These are phyloP conservation scores for Clonostachys byssicola DNA, from an alignment of 2,329 filamentous ascomycete genomes.

Conservation along the genomic window DNA sequence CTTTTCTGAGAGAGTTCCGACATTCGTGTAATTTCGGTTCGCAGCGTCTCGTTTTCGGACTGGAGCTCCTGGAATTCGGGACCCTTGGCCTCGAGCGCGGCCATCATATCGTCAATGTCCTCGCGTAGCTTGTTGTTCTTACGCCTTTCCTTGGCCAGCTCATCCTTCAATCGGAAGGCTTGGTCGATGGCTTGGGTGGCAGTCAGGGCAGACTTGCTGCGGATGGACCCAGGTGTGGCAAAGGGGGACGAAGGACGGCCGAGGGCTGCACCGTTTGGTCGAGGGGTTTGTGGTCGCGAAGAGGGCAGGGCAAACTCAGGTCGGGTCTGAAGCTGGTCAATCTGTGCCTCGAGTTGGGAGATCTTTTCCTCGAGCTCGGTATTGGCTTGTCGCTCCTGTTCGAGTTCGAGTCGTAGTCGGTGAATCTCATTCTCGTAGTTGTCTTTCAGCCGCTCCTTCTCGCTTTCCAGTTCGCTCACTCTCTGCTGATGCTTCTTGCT, in stretches of 20 bases:
- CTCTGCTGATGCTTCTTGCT: slow-evolving; percentile 68
- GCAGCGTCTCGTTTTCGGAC: slow-evolving; percentile 74
- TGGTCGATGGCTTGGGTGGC: slow-evolving; percentile 62
- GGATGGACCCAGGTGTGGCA: slow-evolving; percentile 54
- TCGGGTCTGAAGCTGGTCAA: slow-evolving; percentile 48
- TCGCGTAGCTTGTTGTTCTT: slow-evolving; percentile 70
- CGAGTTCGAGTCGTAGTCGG: slow-evolving; percentile 51
- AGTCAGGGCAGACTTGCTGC: slow-evolving; percentile 50
- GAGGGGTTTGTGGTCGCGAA: slow-evolving; percentile 57
- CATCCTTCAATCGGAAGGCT: slow-evolving; percentile 63
- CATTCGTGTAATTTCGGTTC: slow-evolving; percentile 78
- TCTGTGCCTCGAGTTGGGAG: slow-evolving; percentile 45
- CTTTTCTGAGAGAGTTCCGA: slow-evolving; percentile 80
- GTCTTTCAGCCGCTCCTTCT: slow-evolving; percentile 56
- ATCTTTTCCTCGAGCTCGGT: slow-evolving; percentile 41
- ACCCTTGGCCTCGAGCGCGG: slow-evolving; percentile 77
- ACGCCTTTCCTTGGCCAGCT: slow-evolving; percentile 70
- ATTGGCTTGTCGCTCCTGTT: slow-evolving; percentile 44
- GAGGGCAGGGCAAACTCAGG: slow-evolving; percentile 31
- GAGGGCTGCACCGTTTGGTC: slow-evolving; percentile 49
- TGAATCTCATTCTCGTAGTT: slow-evolving; percentile 59
- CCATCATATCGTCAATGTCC: slow-evolving; percentile 81
- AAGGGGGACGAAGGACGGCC: slow-evolving; percentile 56
- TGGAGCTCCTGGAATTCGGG: slow-evolving; percentile 86
- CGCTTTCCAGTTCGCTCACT: slow-evolving; percentile 64